phyloP scores from a whole-genome alignment of 2,329 filamentous ascomycete genomes.

The Massarina eburnea region DNA sequence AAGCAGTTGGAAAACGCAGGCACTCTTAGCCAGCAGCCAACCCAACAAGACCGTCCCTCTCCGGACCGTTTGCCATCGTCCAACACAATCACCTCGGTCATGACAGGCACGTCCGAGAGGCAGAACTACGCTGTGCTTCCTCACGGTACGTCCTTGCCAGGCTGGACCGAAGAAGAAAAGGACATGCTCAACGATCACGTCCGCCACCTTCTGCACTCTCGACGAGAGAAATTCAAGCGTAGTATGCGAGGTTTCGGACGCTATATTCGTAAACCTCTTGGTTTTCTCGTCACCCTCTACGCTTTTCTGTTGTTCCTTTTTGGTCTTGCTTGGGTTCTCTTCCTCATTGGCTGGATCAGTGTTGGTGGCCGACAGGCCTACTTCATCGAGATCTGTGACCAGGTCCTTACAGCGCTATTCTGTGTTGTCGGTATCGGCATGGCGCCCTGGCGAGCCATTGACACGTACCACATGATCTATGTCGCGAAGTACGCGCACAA shows the following conservation, averaged over 20 bases:
- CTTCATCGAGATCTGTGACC: constrained; percentile 57
- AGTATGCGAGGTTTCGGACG: constrained; percentile 77
- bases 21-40: not conserved
- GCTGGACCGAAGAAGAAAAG: constrained; percentile 76
- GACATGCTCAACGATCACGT: constrained; percentile 80
- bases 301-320: constrained; percentile 86
- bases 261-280: constrained; percentile 71
- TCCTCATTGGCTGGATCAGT: constrained; percentile 86
- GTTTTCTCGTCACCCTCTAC: constrained; percentile 81
- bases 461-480: constrained; percentile 85
- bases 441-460: constrained; percentile 71
- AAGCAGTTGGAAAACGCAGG: constrained; percentile 3
- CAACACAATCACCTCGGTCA: constrained; percentile 35
- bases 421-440: constrained; percentile 64
- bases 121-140: constrained; percentile 78
- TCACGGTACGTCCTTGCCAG: constrained; percentile 69
- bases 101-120: constrained; percentile 48
- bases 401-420: constrained; percentile 63
- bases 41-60: constrained; percentile 14
- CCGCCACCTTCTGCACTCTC: constrained; percentile 81
- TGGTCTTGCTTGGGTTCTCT: constrained; percentile 83
- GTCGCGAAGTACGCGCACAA: constrained; percentile 70
- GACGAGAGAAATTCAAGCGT: constrained; percentile 75
- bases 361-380: constrained; percentile 70
- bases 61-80: constrained; percentile 15